These are phyloP conservation scores for Calonectria hawksworthii DNA, from an alignment of 2,329 filamentous ascomycete species.

Conservation along the genomic window DNA sequence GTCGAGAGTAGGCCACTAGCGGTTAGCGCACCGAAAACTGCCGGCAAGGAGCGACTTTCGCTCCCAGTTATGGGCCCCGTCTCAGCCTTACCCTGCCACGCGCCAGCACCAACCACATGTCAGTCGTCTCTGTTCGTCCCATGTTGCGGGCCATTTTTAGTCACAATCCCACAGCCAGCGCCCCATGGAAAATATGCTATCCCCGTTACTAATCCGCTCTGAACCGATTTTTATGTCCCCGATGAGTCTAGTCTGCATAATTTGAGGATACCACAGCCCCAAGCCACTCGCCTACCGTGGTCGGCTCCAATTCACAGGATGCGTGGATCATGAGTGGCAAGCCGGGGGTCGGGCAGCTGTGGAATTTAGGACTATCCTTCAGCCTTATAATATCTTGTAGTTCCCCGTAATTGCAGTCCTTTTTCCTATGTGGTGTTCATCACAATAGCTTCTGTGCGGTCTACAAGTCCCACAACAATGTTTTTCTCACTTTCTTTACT, in stretches of 20 bases:
- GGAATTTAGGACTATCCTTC: background rate
- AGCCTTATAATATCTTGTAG: background rate
- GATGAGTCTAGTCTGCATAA: background rate
- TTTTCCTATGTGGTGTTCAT: background rate
- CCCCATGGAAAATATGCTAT: background rate
- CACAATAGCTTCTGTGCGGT: background rate
- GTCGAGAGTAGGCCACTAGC: background rate
- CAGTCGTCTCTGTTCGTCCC: background rate
- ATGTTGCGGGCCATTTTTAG: background rate
- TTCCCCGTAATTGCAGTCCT: background rate
- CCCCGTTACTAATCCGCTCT: background rate
- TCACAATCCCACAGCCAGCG: background rate
- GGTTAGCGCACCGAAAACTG: background rate
- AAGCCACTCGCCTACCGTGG: too few species aligned
- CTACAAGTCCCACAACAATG: background rate
- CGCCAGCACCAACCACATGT: background rate
- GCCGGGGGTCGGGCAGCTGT: too few species aligned
- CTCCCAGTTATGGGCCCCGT: background rate
- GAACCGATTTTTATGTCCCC: background rate
- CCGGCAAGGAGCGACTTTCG: background rate
- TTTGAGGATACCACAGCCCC: background rate
- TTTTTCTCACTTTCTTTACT: background rate
- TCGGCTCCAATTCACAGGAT: background rate
- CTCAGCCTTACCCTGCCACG: background rate
- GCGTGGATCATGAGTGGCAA: background rate